These are phyloP conservation scores for Aschersonia sp. DNA, from an alignment of 2,329 filamentous ascomycete genomes.

Conservation along the genomic window DNA sequence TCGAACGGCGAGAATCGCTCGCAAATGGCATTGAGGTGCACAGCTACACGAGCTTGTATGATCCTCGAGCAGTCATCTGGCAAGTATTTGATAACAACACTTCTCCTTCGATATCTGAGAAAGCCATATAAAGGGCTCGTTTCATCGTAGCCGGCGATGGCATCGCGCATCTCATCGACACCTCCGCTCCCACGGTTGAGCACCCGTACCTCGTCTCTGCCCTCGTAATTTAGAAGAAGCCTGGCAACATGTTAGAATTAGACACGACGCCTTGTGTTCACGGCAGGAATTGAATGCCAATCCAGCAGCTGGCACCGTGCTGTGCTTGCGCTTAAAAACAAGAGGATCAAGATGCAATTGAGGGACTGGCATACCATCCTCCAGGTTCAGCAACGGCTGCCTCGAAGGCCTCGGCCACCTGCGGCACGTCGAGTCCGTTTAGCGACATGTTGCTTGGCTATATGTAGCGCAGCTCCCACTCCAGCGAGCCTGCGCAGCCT, in stretches of 20 bases:
- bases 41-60: conserved; percentile 76
- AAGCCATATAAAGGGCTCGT: conserved; percentile 85
- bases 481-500: neutral
- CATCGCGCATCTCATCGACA: conserved; percentile 67
- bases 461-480: neutral
- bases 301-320: too few species aligned
- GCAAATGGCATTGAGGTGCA: conserved; percentile 53
- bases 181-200: conserved; percentile 66
- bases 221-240: conserved; percentile 87
- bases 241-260: conserved; percentile 30
- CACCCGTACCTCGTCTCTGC: conserved; percentile 76
- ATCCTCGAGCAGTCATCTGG: conserved; percentile 83
- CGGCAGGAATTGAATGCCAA: neutral
- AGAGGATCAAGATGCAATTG: neutral
- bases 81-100: conserved; percentile 83
- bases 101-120: conserved; percentile 76
- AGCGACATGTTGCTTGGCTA: conserved; percentile 58
- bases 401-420: conserved; percentile 75
- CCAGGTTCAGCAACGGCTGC: conserved; percentile 67
- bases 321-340: neutral
- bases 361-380: conserved; percentile 61
- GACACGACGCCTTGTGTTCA: neutral
- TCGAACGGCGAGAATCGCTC: conserved; percentile 76
- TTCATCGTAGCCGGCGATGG: conserved; percentile 67
- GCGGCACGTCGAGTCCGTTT: conserved; percentile 77